Percentiles rank a stretch among this genome's conserved stretches.
phyloP scores from a whole-genome alignment of 2,329 filamentous ascomycete species.

The Colletotrichum filicis region DNA sequence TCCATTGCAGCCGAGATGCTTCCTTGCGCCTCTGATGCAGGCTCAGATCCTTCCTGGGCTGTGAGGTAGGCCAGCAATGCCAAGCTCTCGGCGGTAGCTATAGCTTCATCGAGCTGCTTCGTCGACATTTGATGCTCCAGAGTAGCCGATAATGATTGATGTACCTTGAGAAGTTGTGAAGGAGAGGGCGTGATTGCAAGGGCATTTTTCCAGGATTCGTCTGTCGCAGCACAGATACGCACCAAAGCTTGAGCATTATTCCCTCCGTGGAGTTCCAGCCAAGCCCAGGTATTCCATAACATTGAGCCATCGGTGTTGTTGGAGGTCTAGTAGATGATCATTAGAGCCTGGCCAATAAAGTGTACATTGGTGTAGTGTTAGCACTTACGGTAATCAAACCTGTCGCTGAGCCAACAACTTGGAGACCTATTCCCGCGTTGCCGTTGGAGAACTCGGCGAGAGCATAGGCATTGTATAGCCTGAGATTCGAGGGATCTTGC shows the following conservation, averaged over 20 bases:
- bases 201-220: constrained; percentile 40
- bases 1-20: constrained; percentile 63
- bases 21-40: constrained; percentile 60
- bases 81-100: constrained; percentile 69
- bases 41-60: constrained; percentile 51
- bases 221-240: constrained; percentile 53
- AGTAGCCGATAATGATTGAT: constrained; percentile 62
- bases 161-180: constrained; percentile 62
- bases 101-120: constrained; percentile 58
- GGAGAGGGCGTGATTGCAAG: constrained; percentile 39
- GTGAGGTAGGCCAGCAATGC: constrained; percentile 76
- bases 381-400: constrained; percentile 45
- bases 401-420: constrained; percentile 75
- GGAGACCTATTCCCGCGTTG: constrained; percentile 67
- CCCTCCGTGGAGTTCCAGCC: constrained; percentile 68
- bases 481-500: constrained; percentile 68
- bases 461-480: constrained; percentile 84
- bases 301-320: constrained; percentile 41
- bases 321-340: background rate
- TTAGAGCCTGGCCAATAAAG: background rate
- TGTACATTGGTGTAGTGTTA: no score
- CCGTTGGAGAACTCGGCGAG: constrained; percentile 73
- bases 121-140: constrained; percentile 67
- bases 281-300: constrained; percentile 73
- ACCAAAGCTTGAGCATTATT: constrained; percentile 47